Evolutionary conservation across 2,329 filamentous ascomycete genomes (phyloP).

Genomic region (Ophiosphaerella korrae): DNA sequence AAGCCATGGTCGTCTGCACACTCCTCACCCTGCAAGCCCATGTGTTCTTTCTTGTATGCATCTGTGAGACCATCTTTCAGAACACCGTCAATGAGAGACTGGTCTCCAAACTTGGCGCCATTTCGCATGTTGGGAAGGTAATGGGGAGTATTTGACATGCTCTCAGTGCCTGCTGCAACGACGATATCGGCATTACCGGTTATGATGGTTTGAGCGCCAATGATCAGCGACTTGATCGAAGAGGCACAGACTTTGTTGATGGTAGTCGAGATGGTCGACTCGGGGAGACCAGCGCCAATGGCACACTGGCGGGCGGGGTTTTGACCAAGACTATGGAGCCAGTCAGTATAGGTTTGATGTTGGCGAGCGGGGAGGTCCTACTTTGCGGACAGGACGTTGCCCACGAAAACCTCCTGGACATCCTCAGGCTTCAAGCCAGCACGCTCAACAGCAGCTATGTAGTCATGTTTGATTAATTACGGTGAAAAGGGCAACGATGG

Average conservation of each 20-base stretch:
- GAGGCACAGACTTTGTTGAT: constrained; percentile 99
- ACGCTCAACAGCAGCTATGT: constrained; percentile 75
- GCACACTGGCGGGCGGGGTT: constrained; percentile 95
- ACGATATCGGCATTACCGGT: constrained; percentile 92
- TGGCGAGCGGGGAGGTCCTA: constrained; percentile 52
- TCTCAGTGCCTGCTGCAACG: constrained; percentile 93
- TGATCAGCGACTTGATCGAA: constrained; percentile 88
- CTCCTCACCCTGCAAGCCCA: constrained; percentile 92
- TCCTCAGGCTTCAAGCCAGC: constrained; percentile 86
- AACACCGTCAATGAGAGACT: constrained; percentile 85
- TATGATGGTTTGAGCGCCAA: constrained; percentile 96
- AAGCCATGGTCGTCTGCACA: constrained; percentile 85
- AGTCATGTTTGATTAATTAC: constrained; percentile 20
- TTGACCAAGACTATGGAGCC: constrained; percentile 77
- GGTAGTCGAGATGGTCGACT: constrained; percentile 83
- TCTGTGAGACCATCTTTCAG: constrained; percentile 95
- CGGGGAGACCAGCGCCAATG: constrained; percentile 81
- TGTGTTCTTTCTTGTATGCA: constrained; percentile 94
- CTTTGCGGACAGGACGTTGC: constrained; percentile 97
- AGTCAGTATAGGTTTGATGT: constrained; percentile 9
- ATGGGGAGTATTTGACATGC: constrained; percentile 97
- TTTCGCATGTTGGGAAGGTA: constrained; percentile 87
- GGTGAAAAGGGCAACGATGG: constrained; percentile 8
- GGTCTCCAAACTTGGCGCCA: constrained; percentile 93
- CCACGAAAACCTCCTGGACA: constrained; percentile 96